These are phyloP conservation scores for Heterococcus sp. DNA, from an alignment of 108 stramenopile genomes.

Conservation along the genomic window DNA sequence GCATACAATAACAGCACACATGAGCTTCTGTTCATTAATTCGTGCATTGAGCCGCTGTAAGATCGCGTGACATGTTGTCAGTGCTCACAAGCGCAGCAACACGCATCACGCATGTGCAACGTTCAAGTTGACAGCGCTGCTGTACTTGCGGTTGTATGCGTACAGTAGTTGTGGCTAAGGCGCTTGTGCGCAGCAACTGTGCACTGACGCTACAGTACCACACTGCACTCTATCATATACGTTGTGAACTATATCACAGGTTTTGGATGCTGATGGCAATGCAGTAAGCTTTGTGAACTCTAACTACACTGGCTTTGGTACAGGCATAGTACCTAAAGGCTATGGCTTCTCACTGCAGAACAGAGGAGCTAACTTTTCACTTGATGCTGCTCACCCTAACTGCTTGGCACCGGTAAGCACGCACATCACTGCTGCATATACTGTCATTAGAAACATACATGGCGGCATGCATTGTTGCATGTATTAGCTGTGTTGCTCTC, in stretches of 20 bases:
- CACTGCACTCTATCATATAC: not conserved
- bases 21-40: too few species aligned
- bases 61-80: too few species aligned
- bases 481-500: too few species aligned
- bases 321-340: constrained; percentile 80
- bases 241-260: constrained; percentile 77
- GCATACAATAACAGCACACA: too few species aligned
- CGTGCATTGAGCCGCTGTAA: too few species aligned
- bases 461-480: too few species aligned
- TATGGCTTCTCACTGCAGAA: constrained; percentile 95
- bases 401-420: constrained; percentile 61
- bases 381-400: constrained; percentile 79
- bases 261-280: constrained; percentile 81
- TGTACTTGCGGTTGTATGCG: not conserved
- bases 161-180: not conserved
- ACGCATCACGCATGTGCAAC: too few species aligned
- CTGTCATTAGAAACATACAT: too few species aligned
- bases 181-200: not conserved
- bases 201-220: not conserved
- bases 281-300: constrained; percentile 90
- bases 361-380: constrained; percentile 79
- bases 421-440: too few species aligned
- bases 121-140: too few species aligned
- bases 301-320: constrained; percentile 92
- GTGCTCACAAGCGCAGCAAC: too few species aligned